Evolutionary conservation across 2,329 filamentous ascomycete species (phyloP), one percentile per base, ranked within the genome.

Genomic region (Hawksworthiomyces lignivorus): DNA sequence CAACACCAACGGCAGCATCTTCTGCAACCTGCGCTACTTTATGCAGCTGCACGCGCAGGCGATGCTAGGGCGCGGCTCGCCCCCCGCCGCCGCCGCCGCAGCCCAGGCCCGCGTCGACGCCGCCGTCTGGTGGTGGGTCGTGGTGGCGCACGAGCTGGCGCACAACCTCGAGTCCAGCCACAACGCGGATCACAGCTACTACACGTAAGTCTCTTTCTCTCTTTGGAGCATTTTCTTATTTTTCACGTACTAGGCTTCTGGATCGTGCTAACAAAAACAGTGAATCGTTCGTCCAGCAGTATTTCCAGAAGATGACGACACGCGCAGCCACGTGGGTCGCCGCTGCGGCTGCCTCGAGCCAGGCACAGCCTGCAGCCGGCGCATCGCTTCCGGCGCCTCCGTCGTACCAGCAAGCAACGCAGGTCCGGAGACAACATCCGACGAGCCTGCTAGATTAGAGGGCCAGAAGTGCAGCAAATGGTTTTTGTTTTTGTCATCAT

Each of bases 11-110:
- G 89, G 90, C 28, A 87, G 83, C 54, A 76, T 98, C 22, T 98
- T 97, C 67, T 96, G 88, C 70, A 98, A 98, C 57, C 74, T 94
- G 49, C 74, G 86, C 15, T 95, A 87, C 68, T 97, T 89, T 60
- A 64, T 83, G 46, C 80, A 90, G 55, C 63, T 96, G 24, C 90
- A 97, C 56, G 69, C 77, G 33, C 55, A 64, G 12, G 61, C 68
- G 48, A 60, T 78, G 36, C 12, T 28, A 18, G 34, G n/a, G 12
- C n/a, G n/a, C n/a, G n/a, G n/a, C n/a, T n/a, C n/a, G n/a, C n/a
- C n/a, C n/a, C n/a, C n/a, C n/a, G 14, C 12, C 5, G 20, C 7
- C 12, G 20, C 2, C 4, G 12, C 3, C n/a, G 6, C 9, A 26
- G 26, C 5, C 14, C 39, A 39, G 21, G 45, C 57, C 47, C 52